Percentiles rank a stretch among this genome's conserved stretches.
Evolutionary conservation across 2,329 filamentous ascomycete genomes (phyloP).

Genomic region (Fusarium hainanense): DNA sequence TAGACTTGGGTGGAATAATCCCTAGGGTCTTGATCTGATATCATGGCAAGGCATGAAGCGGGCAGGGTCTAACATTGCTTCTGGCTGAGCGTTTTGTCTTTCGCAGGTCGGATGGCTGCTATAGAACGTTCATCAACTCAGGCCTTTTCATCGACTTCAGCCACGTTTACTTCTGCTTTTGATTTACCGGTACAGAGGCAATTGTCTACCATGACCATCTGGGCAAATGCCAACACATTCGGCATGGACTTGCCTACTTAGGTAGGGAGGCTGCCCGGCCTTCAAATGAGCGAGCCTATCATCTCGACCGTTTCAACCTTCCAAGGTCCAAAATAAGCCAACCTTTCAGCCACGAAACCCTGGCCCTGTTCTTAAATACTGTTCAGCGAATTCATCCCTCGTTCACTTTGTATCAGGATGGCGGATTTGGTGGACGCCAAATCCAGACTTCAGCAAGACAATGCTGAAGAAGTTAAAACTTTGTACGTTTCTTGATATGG

Average conservation of each 20-base stretch:
- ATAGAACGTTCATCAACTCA: not conserved
- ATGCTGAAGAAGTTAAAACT: constrained; percentile 17
- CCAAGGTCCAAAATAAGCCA: not conserved
- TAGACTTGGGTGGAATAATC: not conserved
- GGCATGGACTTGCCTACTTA: constrained; percentile 13
- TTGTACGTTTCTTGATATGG: not conserved
- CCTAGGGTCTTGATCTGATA: not conserved
- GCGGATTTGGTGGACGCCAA: not conserved
- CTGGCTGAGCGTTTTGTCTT: not conserved
- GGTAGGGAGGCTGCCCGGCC: constrained; percentile 3
- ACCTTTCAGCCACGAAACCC: constrained; percentile 1
- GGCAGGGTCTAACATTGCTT: not conserved
- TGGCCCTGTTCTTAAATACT: not conserved
- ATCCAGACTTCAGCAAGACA: constrained; percentile 8
- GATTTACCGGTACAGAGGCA: not conserved
- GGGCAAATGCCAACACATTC: constrained; percentile 8
- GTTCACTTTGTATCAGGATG: not conserved
- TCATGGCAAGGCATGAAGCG: not conserved
- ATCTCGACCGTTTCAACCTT: not conserved
- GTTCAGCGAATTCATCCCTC: not conserved
- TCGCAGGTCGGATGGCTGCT: not conserved
- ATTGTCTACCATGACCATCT: constrained; percentile 2
- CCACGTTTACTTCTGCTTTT: not conserved
- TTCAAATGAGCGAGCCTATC: constrained; percentile 13
- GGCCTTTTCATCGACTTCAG: not conserved